phyloP scores from a whole-genome alignment of 75 land plant species.

The Pinus tabuliformis region DNA sequence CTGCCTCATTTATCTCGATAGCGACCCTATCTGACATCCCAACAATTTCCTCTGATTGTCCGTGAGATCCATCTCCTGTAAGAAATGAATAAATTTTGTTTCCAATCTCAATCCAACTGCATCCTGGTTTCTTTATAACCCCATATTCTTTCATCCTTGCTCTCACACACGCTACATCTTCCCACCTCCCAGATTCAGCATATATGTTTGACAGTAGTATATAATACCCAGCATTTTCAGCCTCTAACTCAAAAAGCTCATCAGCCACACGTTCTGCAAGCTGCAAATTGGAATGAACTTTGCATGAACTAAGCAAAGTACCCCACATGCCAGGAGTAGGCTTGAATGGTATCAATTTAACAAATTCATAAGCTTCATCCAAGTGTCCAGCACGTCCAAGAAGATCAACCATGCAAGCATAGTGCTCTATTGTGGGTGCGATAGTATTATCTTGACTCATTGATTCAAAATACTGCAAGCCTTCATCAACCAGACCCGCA shows the following conservation, averaged over 20 bases:
- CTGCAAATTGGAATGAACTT: background rate
- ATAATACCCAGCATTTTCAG: background rate
- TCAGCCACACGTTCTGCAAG: background rate
- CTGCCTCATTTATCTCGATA: too few species aligned
- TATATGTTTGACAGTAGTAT: background rate
- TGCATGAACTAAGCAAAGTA: background rate
- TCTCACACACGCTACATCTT: background rate
- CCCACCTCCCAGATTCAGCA: background rate
- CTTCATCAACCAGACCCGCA: background rate
- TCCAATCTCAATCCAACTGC: background rate
- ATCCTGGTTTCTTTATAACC: background rate
- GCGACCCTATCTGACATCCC: too few species aligned
- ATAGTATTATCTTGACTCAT: background rate
- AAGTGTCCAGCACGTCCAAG: background rate
- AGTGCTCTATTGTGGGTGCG: background rate
- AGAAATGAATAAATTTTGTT: background rate
- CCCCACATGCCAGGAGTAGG: background rate
- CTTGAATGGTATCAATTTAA: background rate
- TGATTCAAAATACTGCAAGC: background rate
- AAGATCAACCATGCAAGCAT: background rate
- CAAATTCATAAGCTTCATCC: background rate
- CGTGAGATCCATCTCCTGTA: background rate
- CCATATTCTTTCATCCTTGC: background rate
- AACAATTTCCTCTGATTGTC: background rate
- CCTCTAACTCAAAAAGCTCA: background rate